These are phyloP conservation scores for Cercospora sp. DNA, from an alignment of 2,329 filamentous ascomycete genomes.

Conservation along the genomic window DNA sequence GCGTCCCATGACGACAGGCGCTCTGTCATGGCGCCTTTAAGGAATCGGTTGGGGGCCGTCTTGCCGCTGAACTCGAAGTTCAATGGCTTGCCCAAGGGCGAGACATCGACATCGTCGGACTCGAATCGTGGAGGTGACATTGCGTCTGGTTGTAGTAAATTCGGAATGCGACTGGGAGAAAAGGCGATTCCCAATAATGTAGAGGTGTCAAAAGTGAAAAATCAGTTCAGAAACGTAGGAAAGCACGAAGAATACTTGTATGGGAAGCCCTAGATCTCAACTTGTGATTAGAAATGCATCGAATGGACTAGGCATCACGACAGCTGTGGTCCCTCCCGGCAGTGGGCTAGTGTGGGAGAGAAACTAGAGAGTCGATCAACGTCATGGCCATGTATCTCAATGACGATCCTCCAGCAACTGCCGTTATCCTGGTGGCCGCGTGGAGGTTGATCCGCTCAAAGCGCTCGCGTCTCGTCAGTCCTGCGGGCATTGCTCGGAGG, in stretches of 20 bases:
- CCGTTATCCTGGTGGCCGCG: neutral
- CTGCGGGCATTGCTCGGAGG: neutral
- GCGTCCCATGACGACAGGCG: constrained; percentile 61
- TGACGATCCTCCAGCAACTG: neutral
- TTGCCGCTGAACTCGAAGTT: constrained; percentile 52
- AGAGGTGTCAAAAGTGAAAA: neutral
- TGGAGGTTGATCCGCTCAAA: neutral
- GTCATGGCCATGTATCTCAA: neutral
- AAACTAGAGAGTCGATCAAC: neutral
- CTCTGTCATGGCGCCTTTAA: constrained; percentile 69
- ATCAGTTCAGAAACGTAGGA: neutral
- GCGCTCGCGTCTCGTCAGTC: neutral
- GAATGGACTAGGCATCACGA: neutral
- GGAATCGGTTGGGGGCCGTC: constrained; percentile 63
- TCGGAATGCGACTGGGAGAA: neutral
- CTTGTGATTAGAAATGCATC: neutral
- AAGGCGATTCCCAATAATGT: neutral
- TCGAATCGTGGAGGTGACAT: constrained; percentile 40
- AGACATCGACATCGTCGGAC: constrained; percentile 43
- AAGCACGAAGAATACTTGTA: neutral
- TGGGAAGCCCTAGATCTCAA: neutral
- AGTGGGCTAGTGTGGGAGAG: neutral
- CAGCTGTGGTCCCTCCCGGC: neutral
- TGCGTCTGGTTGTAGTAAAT: neutral
- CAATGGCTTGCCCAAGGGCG: constrained; percentile 47